Evolutionary conservation across 2,329 filamentous ascomycete species (phyloP).

Genomic region (Purpureocillium lavendulum): DNA sequence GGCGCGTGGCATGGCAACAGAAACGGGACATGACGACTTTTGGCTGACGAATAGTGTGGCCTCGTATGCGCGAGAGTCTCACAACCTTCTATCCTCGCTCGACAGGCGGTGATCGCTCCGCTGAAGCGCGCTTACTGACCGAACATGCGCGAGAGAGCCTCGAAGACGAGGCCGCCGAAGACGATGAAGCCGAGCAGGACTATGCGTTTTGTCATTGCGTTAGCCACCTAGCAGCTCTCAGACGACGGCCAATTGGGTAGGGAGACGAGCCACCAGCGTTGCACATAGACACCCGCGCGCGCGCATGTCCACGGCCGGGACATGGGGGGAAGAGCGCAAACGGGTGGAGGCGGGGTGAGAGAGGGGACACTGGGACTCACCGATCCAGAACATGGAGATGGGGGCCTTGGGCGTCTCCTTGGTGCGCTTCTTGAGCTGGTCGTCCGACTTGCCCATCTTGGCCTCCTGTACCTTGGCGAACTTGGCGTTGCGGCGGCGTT

Average conservation of each 20-base stretch:
- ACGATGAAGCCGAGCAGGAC: constrained; percentile 51
- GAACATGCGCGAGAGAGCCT: constrained; percentile 47
- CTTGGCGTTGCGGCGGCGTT: constrained; percentile 72
- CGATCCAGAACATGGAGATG: constrained; percentile 56
- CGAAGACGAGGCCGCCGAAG: constrained; percentile 52
- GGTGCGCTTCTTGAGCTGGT: constrained; percentile 50
- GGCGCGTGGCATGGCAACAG: too few species aligned
- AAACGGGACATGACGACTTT: too few species aligned
- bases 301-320: too few species aligned
- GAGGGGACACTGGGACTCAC: constrained; percentile 31
- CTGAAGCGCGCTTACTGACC: constrained; percentile 13
- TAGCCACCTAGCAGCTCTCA: too few species aligned
- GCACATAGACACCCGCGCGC: too few species aligned
- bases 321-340: too few species aligned
- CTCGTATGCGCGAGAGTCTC: background rate
- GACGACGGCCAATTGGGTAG: too few species aligned
- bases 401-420: constrained; percentile 51
- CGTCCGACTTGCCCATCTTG: constrained; percentile 67
- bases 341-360: background rate
- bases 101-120: background rate
- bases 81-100: background rate
- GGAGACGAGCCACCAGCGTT: too few species aligned
- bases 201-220: constrained; percentile 13
- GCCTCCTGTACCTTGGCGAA: constrained; percentile 66
- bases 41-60: background rate